Base-by-base conservation (phyloP, 352 stramenopile genomes). In the Pythium myriotylum region DNA sequence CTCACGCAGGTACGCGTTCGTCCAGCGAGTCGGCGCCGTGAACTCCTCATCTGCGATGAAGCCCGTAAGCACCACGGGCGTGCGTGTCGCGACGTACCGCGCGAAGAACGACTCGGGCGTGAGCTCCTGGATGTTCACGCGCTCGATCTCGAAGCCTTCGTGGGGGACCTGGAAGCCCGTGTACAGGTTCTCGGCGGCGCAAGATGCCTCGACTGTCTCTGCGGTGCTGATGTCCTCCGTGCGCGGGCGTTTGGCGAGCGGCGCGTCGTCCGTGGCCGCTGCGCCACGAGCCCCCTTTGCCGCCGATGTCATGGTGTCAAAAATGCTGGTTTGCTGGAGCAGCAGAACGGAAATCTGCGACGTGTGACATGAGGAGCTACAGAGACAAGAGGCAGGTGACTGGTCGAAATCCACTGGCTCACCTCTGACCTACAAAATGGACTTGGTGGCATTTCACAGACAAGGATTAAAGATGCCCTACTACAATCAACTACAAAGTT, bases 71-170 rank as follows among this genome's bases (percentile, higher is more conserved):
- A 97, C 82, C 14, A 96, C 85, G 1, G 90, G 90, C 58, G 76
- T 91, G 35, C 90, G 87, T 17, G 76, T 84, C 59, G 74, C 76
- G 37, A 97, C 75, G 54, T 86, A 97, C 33, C 81, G 72, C 49
- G 71, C 68, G 65, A 94, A 96, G 51, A 96, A 96, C 47, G 67
- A 51, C 62, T 91, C 65, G 1, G 88, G 81, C 26, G 77, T 85
- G 23, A 92, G 46, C 29, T 75, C 70, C 26, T 48, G 24, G 37
- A 91, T 62, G 42, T 75, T 46, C 56, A 94, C 76, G 55, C 77
- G 74, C 27, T 87, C 71, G 47, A 94, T 67, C 42, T 59, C 3
- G 52, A 69, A 87, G 46, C 80, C 67, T 33, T 72, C 67, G n/a
- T 57, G 26, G 0, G 79, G 74, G 16, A 92, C 49, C 1, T 52